Evolutionary conservation across 1,139 yeast genomes (phyloP).

Genomic region (Candida sp.): DNA sequence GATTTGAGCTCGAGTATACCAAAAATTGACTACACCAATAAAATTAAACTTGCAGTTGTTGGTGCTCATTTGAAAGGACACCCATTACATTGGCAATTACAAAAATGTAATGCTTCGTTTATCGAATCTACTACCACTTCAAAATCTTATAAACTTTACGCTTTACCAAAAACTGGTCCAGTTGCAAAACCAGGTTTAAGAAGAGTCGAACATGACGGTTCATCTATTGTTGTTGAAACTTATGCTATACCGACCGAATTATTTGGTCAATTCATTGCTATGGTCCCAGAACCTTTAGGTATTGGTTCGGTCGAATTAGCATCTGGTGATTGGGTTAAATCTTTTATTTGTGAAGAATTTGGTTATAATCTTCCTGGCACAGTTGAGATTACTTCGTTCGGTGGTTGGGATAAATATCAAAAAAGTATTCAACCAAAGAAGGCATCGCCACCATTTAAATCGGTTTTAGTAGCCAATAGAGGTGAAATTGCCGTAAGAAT

Average conservation of each 20-base stretch:
- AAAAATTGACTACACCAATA: slow-evolving; percentile 29
- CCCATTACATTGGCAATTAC: slow-evolving; percentile 92
- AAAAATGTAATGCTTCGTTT: slow-evolving; percentile 78
- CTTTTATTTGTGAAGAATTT: slow-evolving; percentile 89
- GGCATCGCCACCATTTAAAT: slow-evolving; percentile 75
- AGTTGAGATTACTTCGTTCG: slow-evolving; percentile 73
- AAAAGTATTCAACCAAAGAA: slow-evolving; percentile 25
- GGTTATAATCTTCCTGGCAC: slow-evolving; percentile 76
- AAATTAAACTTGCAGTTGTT: slow-evolving; percentile 76
- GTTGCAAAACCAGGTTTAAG: slow-evolving; percentile 86
- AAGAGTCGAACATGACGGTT: slow-evolving; percentile 58
- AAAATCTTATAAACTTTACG: slow-evolving; percentile 71
- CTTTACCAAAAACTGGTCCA: slow-evolving; percentile 80
- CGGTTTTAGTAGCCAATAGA: slow-evolving; percentile 91
- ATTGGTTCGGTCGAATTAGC: slow-evolving; percentile 86
- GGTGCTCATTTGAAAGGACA: slow-evolving; percentile 93
- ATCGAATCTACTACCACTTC: slow-evolving; percentile 67
- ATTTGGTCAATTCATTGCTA: slow-evolving; percentile 78
- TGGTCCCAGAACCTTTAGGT: slow-evolving; percentile 94
- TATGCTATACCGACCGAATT: slow-evolving; percentile 75
- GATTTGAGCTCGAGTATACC: slow-evolving; percentile 10
- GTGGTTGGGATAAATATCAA: slow-evolving; percentile 84
- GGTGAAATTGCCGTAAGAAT: slow-evolving; percentile 98
- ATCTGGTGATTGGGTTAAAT: slow-evolving; percentile 81
- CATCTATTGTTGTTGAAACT: slow-evolving; percentile 68